Evolutionary conservation across 2,329 filamentous ascomycete genomes (phyloP).

Genomic region (Pseudogymnoascus sp.): DNA sequence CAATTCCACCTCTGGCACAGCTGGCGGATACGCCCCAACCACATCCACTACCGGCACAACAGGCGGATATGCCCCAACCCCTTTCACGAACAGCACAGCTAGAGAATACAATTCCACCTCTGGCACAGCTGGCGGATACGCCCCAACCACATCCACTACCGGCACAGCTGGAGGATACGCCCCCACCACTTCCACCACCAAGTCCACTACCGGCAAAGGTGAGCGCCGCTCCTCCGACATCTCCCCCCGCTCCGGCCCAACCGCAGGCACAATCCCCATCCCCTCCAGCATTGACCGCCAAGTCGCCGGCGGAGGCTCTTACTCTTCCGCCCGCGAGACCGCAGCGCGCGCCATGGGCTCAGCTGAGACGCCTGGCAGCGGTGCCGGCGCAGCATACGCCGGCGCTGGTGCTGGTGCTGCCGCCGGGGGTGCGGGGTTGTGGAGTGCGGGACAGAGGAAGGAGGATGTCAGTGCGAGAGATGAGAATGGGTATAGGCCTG

Average conservation of each 20-base stretch:
- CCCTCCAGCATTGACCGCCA: conserved; percentile 18
- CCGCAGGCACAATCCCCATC: conserved; percentile 14
- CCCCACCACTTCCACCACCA: conserved; percentile 12
- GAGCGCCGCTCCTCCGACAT: not conserved
- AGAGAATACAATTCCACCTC: not conserved
- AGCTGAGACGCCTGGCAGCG: not conserved
- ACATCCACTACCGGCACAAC: conserved; percentile 15
- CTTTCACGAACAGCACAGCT: too few species aligned
- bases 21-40: conserved; percentile 17
- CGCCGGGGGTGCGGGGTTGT: not conserved
- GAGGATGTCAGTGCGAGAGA: not conserved
- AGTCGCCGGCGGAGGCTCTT: conserved; percentile 16
- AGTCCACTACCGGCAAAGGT: conserved; percentile 10
- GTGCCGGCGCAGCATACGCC: not conserved
- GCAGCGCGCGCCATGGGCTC: not conserved
- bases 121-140: conserved; percentile 16
- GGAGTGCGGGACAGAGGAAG: not conserved
- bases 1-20: not conserved
- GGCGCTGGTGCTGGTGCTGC: not conserved
- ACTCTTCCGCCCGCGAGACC: not conserved
- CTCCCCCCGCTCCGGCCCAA: conserved; percentile 10
- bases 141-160: conserved; percentile 17
- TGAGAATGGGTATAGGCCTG: not conserved
- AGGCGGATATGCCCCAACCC: conserved; percentile 17
- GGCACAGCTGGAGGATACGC: conserved; percentile 6